Conservation (phyloP, 768 basidiomycete genomes). For the Russula lepida region DNA sequence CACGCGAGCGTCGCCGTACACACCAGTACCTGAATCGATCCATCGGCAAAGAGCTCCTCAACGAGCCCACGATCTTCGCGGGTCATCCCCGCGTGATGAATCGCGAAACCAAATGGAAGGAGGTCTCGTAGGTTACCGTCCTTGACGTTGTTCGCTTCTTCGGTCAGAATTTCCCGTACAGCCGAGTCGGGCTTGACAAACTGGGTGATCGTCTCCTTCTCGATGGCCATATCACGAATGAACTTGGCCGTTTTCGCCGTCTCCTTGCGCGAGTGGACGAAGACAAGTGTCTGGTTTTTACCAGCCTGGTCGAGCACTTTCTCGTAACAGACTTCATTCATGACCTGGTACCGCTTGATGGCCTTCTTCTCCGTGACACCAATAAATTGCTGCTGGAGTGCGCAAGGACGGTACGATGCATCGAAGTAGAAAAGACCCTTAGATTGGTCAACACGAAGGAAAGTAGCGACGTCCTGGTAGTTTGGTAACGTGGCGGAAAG, state of each 20-base stretch:
- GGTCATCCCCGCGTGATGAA: constrained; percentile 97
- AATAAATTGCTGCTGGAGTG: constrained; percentile 92
- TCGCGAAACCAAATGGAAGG: constrained; percentile 92
- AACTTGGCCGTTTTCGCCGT: constrained; percentile 95
- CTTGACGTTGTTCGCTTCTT: constrained; percentile 75
- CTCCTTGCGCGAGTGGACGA: constrained; percentile 98
- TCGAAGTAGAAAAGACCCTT: constrained; percentile 98
- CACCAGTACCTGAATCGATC: constrained; percentile 87
- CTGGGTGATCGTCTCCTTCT: constrained; percentile 92
- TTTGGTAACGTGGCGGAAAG: constrained; percentile 97
- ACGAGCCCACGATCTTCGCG: constrained; percentile 84
- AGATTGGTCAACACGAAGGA: constrained; percentile 86
- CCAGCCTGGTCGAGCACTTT: constrained; percentile 90
- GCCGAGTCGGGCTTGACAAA: constrained; percentile 94
- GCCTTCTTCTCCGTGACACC: constrained; percentile 99
- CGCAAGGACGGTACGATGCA: constrained; percentile 87
- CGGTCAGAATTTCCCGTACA: constrained; percentile 78
- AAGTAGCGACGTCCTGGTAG: constrained; percentile 94
- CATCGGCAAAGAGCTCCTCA: constrained; percentile 90
- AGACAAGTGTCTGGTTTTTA: constrained; percentile 90
- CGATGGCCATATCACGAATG: constrained; percentile 89
- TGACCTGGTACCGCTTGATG: constrained; percentile 95
- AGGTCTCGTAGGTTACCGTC: constrained; percentile 82
- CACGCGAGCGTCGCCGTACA: constrained; percentile 98
- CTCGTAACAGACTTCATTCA: constrained; percentile 99